Evolutionary conservation across 2,329 filamentous ascomycete species (phyloP).

Genomic region (Decorospora gaudefroyi): DNA sequence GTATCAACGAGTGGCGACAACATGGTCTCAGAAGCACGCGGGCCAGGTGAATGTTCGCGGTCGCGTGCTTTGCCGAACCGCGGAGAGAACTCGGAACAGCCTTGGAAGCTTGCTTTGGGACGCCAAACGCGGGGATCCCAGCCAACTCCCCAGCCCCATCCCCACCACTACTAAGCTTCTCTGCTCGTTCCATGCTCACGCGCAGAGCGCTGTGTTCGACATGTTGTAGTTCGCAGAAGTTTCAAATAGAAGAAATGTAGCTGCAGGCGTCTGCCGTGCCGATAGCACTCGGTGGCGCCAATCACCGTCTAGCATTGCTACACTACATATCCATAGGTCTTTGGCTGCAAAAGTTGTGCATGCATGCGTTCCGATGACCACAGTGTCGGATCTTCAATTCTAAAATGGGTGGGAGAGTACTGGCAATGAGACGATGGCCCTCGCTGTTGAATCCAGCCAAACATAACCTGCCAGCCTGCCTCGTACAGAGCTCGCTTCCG

Average conservation of each 20-base stretch:
- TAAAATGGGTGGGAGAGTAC: constrained; percentile 28
- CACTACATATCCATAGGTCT: constrained; percentile 25
- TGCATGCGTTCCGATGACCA: constrained; percentile 41
- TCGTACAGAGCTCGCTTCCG: constrained; percentile 7
- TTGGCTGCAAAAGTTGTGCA: constrained; percentile 30
- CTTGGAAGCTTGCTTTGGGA: no score
- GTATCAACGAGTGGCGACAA: constrained; percentile 24
- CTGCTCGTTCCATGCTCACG: neutral
- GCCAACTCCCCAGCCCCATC: no score
- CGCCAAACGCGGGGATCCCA: constrained; percentile 24
- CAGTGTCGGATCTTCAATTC: constrained; percentile 27
- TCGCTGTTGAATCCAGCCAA: constrained; percentile 9
- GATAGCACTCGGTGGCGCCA: constrained; percentile 19
- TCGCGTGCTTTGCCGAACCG: constrained; percentile 35
- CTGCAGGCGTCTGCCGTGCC: constrained; percentile 25
- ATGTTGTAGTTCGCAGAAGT: constrained; percentile 19
- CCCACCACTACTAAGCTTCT: constrained; percentile 17
- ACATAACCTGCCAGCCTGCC: no score
- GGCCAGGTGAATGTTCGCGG: constrained; percentile 33
- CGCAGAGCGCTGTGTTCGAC: constrained; percentile 12
- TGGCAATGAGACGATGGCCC: neutral
- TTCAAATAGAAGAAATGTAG: constrained; percentile 7
- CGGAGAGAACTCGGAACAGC: constrained; percentile 29
- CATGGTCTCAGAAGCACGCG: constrained; percentile 32
- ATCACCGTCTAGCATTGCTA: constrained; percentile 25